Conservation (phyloP, 306 rosid genomes). For the Astragalus membranaceus region DNA sequence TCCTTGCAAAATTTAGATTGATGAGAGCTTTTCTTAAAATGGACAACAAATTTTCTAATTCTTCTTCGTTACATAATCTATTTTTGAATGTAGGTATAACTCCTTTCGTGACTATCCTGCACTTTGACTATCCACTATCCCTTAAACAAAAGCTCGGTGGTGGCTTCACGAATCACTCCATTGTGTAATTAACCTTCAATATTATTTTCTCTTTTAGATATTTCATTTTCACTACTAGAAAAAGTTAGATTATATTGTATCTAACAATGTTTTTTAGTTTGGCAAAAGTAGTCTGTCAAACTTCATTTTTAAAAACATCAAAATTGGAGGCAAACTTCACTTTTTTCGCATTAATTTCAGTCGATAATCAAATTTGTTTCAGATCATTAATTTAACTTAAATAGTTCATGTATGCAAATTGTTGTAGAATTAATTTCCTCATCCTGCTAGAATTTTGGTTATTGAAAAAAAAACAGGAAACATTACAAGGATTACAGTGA, state of each 20-base stretch:
- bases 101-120: slow-evolving; percentile 19
- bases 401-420: not conserved
- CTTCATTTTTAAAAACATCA: too few species aligned
- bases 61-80: too few species aligned
- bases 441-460: not conserved
- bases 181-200: slow-evolving; percentile 19
- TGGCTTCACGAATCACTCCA: slow-evolving; percentile 9
- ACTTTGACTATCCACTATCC: slow-evolving; percentile 22
- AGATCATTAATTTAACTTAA: not conserved
- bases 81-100: slow-evolving; percentile 7
- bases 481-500: slow-evolving; percentile 31
- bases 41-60: not conserved
- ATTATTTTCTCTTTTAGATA: not conserved
- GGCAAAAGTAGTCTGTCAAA: too few species aligned
- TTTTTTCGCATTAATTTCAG: too few species aligned
- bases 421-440: not conserved
- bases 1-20: not conserved
- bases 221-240: not conserved
- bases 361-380: too few species aligned
- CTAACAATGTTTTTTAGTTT: too few species aligned
- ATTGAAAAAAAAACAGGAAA: slow-evolving; percentile 7
- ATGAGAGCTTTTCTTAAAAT: not conserved
- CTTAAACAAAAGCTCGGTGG: not conserved
- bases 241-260: too few species aligned
- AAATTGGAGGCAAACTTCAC: too few species aligned